phyloP scores from a whole-genome alignment of 1,284 basidiomycete species.

The Sanghuangporus weigelae region DNA sequence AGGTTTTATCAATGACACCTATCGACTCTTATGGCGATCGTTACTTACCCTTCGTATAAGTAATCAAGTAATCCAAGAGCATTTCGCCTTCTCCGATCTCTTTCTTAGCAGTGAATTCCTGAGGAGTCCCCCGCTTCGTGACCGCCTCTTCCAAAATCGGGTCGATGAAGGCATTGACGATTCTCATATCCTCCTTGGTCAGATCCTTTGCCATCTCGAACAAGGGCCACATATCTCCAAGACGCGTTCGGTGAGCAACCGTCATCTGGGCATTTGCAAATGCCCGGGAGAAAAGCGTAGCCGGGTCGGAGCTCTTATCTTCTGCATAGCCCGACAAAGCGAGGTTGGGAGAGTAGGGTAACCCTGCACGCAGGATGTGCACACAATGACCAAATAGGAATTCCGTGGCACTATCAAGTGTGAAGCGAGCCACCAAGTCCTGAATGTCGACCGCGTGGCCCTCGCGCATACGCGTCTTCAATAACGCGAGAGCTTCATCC shows the following conservation, averaged over 20 bases:
- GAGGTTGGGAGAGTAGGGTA: constrained; percentile 28
- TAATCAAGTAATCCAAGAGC: constrained; percentile 46
- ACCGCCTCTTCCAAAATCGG: constrained; percentile 46
- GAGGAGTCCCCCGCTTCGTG: constrained; percentile 25
- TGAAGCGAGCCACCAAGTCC: constrained; percentile 32
- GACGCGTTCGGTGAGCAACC: constrained; percentile 34
- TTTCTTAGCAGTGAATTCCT: constrained; percentile 19
- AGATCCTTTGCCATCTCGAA: constrained; percentile 43
- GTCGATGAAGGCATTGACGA: constrained; percentile 45
- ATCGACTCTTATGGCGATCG: not conserved
- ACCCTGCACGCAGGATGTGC: constrained; percentile 27
- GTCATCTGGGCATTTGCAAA: constrained; percentile 32
- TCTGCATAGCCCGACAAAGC: not conserved
- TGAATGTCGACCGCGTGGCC: constrained; percentile 48
- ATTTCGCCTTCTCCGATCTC: constrained; percentile 35
- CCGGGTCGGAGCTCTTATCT: constrained; percentile 21
- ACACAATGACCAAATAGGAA: constrained; percentile 35
- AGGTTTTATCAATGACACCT: not conserved
- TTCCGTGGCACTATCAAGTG: constrained; percentile 35
- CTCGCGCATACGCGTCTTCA: constrained; percentile 33
- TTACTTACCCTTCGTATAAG: constrained; percentile 41
- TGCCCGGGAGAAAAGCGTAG: constrained; percentile 2
- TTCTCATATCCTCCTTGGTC: constrained; percentile 38
- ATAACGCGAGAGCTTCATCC: constrained; percentile 24
- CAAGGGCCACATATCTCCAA: constrained; percentile 43